phyloP scores from a whole-genome alignment of 2,329 filamentous ascomycete species.

The Ustilaginoidea virens region DNA sequence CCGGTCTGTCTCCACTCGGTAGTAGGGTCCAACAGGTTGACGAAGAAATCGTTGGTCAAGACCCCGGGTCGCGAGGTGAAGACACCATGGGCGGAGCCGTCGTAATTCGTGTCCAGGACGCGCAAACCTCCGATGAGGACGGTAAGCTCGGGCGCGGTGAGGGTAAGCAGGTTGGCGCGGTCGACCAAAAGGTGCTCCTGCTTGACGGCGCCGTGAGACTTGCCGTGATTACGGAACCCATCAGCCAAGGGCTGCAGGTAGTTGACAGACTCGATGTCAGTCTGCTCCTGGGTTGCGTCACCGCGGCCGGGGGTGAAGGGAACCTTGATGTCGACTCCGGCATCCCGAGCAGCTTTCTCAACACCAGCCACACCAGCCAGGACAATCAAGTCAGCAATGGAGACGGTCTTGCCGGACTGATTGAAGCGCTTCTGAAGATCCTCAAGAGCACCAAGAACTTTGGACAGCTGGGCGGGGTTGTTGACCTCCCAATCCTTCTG shows the following conservation, averaged over 20 bases:
- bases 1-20: slow-evolving; percentile 41
- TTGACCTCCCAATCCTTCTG: slow-evolving; percentile 61
- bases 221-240: slow-evolving; percentile 68
- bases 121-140: slow-evolving; percentile 60
- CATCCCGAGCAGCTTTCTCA: slow-evolving; percentile 49
- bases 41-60: slow-evolving; percentile 69
- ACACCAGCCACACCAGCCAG: slow-evolving; percentile 55
- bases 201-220: slow-evolving; percentile 40
- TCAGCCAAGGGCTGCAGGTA: slow-evolving; percentile 57
- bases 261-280: slow-evolving; percentile 46
- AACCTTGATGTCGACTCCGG: slow-evolving; percentile 35
- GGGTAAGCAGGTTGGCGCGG: slow-evolving; percentile 52
- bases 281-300: slow-evolving; percentile 58
- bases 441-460: slow-evolving; percentile 48
- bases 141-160: slow-evolving; percentile 55
- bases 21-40: slow-evolving; percentile 56
- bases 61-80: slow-evolving; percentile 52
- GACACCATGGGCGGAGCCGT: slow-evolving; percentile 51
- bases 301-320: slow-evolving; percentile 60
- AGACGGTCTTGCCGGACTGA: slow-evolving; percentile 53
- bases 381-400: slow-evolving; percentile 65
- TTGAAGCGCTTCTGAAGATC: slow-evolving; percentile 53
- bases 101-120: slow-evolving; percentile 53
- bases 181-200: slow-evolving; percentile 60
- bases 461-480: slow-evolving; percentile 49